Base-by-base conservation (phyloP, 768 basidiomycete genomes). In the Trametes meyenii region DNA sequence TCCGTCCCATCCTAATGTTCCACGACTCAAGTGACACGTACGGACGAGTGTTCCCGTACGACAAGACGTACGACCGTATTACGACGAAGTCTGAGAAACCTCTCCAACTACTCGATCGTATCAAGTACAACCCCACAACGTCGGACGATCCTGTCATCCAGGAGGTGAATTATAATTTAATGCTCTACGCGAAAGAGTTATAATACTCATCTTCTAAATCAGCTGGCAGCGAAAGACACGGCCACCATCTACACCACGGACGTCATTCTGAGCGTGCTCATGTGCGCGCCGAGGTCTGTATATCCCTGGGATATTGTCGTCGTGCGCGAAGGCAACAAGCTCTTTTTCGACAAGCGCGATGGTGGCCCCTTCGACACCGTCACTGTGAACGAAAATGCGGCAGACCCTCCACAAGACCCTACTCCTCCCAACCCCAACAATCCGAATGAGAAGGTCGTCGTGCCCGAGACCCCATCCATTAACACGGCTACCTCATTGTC, bases 291-390 rank as follows among this genome's bases (percentile, higher is more conserved):
- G 11, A 84, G 97, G 67, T 95, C 94, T 13, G 94, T 96, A 61
- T 95, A 97, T 76, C 96, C 96, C 5, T 99, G 97, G 97, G 97
- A 99, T 71, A 95, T 99, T 55, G 91, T 99, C 63, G 90, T 98
- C 67, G 82, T 93, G 33, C 89, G 94, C 33, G 94, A 97, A 72
- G 96, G 94, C 43, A 88, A 94, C 78, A 92, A 88, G 71, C 78
- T 99, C 10, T 98, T 91, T 82, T 85, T 99, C 65, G 97, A 99
- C 81, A 98, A 98, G 78, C 91, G 97, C 61, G 93, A 95, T 72
- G 96, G 95, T 16, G 96, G 96, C 57, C 92, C 96, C 2, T 97
- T 98, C 70, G 94, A 99, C 75, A 96, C 90, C 39, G 89, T 98
- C 60, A 97, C 96, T 17, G 97, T 99, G 70, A 98, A 99, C 76